Conservation (phyloP, 352 stramenopile species). For the Globisporangium radiosum region DNA sequence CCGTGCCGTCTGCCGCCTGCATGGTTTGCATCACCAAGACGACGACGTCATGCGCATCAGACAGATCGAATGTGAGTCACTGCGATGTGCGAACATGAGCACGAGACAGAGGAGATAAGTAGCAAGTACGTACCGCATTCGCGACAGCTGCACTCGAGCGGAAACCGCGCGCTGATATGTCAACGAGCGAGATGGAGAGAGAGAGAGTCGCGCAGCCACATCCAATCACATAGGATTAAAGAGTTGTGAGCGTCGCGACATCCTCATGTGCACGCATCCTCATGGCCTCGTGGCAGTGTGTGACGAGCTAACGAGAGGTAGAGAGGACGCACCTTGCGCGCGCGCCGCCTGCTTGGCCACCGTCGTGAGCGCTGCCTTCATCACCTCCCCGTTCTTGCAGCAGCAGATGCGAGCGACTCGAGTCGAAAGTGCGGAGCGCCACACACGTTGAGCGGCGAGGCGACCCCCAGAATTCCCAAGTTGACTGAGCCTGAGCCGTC, state of each 20-base stretch:
- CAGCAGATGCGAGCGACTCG: not conserved
- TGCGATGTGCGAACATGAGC: not conserved
- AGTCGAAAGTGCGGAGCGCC: constrained; percentile 11
- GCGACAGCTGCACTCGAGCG: constrained; percentile 30
- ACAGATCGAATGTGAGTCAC: too few relatives aligned
- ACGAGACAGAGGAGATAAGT: not conserved
- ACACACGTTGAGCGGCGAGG: constrained; percentile 3
- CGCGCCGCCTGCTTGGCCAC: constrained; percentile 12
- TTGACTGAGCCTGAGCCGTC: constrained; percentile 1
- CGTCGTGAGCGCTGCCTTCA: constrained; percentile 11
- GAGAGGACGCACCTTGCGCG: constrained; percentile 4
- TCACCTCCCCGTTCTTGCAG: not conserved
- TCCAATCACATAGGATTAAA: not conserved
- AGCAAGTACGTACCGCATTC: constrained; percentile 22
- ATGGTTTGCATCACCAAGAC: not conserved
- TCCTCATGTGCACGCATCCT: too few relatives aligned
- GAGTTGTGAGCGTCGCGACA: not conserved
- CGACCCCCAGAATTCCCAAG: constrained; percentile 13
- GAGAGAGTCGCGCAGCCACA: not conserved
- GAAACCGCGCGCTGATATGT: constrained; percentile 5
- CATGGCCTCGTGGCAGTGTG: too few relatives aligned
- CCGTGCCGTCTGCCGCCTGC: constrained; percentile 34
- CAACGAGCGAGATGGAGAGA: not conserved
- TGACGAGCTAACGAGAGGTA: not conserved
- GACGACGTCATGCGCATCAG: too few relatives aligned